Base-by-base conservation (phyloP, 495 filamentous ascomycete species). In the Daldinia caldariorum region DNA sequence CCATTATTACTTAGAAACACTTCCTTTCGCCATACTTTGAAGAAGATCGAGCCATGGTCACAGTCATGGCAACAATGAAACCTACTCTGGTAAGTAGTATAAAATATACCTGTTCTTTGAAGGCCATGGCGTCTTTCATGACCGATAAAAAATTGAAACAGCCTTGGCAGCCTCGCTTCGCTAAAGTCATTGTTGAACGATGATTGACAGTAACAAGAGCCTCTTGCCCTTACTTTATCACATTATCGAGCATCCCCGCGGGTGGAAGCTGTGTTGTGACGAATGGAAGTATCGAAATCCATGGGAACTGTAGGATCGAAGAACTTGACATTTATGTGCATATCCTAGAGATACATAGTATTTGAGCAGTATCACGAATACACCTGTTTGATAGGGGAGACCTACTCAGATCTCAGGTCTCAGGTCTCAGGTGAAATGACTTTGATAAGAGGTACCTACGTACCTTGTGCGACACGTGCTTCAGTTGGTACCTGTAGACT, bases 181-280 rank as follows among this genome's bases (percentile, higher is more conserved):
- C 22, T 34, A 9, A 41, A 50, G 32, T 61, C 63, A 71, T 71
- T 67, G 69, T 71, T 16, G 7, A 22, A 54, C 29, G 9, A 6
- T 56, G 16, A 35, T 37, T 47, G 9, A 22, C 1, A 47, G 18
- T 18, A 18, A 22, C 18, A 47, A 47, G 43, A 22, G 8, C 43
- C 1, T 20, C 8, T 5, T 12, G 9, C 43, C 16, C 43, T 47
- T 47, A 16, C 43, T 47, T 47, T 9, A 47, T 22, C 18, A 47
- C 22, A 47, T 47, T 22, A 3, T 47, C 18, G 43, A 47, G 9
- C 18, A 47, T 22, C 9, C 43, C 43, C 43, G 43, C 43, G 43
- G 9, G 43, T 22, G 18, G 20, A 16, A 47, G 20, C 12, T 3
- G 20, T 47, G 22, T 18, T 47, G 9, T 20, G n/a, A 45, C 41